Evolutionary conservation across 768 basidiomycete genomes (phyloP), one percentile per base, ranked within the genome.

Genomic region (Tulasnella sp.): DNA sequence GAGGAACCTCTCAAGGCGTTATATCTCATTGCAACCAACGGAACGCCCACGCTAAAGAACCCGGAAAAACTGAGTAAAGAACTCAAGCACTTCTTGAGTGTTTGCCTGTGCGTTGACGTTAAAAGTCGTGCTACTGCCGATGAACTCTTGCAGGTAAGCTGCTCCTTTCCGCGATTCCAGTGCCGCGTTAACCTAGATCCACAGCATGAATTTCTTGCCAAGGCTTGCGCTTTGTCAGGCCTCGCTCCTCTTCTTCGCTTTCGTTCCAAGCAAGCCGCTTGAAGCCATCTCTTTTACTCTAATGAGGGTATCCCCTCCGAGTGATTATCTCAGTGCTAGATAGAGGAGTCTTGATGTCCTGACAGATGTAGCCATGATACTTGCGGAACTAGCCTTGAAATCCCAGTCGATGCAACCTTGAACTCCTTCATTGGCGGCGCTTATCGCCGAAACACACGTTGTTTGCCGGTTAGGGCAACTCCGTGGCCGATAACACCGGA

Each of bases 21-120:
- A 43, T 96, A 97, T 69, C 72, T 96, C 60, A 96, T 97, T 64
- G 96, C 94, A 34, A 99, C 94, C 40, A 97, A 98, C 66, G 96
- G 96, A 11, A 98, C 96, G 15, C 96, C 96, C 55, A 98, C 96
- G 59, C 68, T 99, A 67, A 98, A 97, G 79, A 89, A 86, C 92
- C 60, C 96, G 0, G 94, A 98, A 69, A 78, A 81, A 50, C 75
- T 98, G 49, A 92, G 88, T 65, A 77, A 80, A 65, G 94, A 97
- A 69, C 75, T 99, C 58, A 99, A 99, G 75, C 82, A 82, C 64
- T 99, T 98, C 74, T 72, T 99, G 65, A 93, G 91, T 54, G 93
- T 96, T n/a, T 98, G 96, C 71, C 69, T 98, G 17, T 98, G 94
- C 65, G 96, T 98, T 25, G 96, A 99, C 68, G 94, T 97, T 49